Evolutionary conservation across 345 rosid species (phyloP), one percentile per base, ranked within the genome.

Genomic region (Clarkia xantiana): DNA sequence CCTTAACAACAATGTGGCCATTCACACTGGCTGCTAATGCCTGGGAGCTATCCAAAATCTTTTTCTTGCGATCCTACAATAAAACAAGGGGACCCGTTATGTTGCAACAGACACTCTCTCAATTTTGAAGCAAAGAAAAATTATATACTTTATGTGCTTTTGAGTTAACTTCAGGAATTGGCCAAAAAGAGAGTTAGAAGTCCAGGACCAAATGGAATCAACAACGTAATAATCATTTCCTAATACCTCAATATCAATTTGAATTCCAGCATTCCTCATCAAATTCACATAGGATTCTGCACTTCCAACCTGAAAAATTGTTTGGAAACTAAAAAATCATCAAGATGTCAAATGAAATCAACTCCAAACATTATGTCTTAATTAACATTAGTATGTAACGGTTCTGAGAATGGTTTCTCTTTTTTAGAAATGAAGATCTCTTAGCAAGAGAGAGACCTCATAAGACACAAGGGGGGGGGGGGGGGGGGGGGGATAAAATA

Each of bases 221-320:
- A 2, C 18, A 16, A n/a, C 2, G 9, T 6, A 36, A 7, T 47
- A 43, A 45, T 40, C 38, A 60, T 44, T 51, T 50, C 38, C 39
- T 23, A 20, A 54, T 75, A 79, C 97, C 97, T 85, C 83, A 54
- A 78, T 76, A 51, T 76, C 69, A 59, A 89, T 73, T 67, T 60
- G 62, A 55, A 89, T 72, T 67, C 97, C 93, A 71, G 93, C 82
- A 65, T 67, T 77, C 71, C 60, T 66, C 80, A 82, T 75, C 49
- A 62, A 62, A 60, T 42, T 71, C 42, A 60, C 61, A 71, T 84
- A 89, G 58, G 82, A 71, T 67, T 89, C 95, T 52, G 94, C 97
- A 67, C 52, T 68, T 60, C 68, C 66, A 51, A 84, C 85, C 93
- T 84, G 76, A 57, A 46, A n/a, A 51, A 52, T 57, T n/a, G 13